Base-by-base conservation (phyloP, 495 filamentous ascomycete genomes). In the Aspergillus steynii region DNA sequence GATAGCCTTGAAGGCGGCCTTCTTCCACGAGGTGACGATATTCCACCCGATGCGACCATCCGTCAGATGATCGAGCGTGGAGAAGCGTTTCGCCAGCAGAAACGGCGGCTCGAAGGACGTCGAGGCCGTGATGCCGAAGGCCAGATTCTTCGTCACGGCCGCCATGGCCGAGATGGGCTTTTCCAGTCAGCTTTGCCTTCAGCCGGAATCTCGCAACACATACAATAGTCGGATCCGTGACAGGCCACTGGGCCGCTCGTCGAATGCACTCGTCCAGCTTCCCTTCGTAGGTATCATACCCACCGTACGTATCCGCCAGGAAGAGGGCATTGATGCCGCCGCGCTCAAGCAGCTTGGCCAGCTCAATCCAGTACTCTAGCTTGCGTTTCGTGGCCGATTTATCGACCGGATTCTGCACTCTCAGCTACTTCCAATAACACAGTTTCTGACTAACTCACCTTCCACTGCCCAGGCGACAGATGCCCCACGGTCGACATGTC, bases 401-500 rank as follows among this genome's bases (percentile, higher is more conserved):
- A 65, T 87, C 84, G 26, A 60, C 70, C 0, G 83, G 82, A 56
- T 84, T 82, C 82, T 85, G 61, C 50, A 55, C 10, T 45, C 15
- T 47, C 29, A 2, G 32, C 7, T 51, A 25, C 10, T 31, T 57
- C 37, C n/a, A 1, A 29, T 25, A 15, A 27, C 29, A 31, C 46
- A 15, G 4, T 50, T 10, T 14, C 2, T 45, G 46, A 3, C 9
- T 25, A 50, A 69, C 67, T 63, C 47, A 83, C 81, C 76, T 82
- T 84, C 84, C 83, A 88, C 51, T 86, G 82, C 5, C 86, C 86
- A 7, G 86, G 85, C 32, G 83, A 83, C 64, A 87, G 74, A 69
- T 90, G 86, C 12, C 86, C 87, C 61, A 83, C 76, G 54, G 83
- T 85, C 45, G 70, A 85, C 79, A 83, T 82, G 29, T 85, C 85